phyloP scores from a whole-genome alignment of 78 protist species.

The Cyanophora paradoxa region DNA sequence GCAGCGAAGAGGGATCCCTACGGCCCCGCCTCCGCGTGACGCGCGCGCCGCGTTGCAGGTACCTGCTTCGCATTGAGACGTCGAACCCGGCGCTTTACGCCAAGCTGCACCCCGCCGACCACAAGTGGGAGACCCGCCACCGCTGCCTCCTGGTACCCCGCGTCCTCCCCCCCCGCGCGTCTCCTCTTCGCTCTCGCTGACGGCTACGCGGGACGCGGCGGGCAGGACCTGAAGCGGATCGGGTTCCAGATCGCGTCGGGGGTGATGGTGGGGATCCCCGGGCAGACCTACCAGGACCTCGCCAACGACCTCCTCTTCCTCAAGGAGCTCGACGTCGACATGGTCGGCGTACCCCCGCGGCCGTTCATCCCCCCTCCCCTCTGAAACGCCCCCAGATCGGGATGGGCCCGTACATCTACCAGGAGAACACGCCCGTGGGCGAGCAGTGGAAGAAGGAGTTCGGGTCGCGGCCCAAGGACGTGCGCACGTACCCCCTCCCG shows the following conservation, averaged over 20 bases:
- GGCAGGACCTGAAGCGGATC: no score
- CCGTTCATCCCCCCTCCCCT: no score
- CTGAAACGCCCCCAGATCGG: no score
- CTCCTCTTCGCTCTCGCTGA: no score
- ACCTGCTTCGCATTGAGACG: conserved; percentile 28
- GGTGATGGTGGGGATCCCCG: conserved; percentile 39
- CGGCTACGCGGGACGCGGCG: no score
- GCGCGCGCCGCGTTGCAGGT: no score
- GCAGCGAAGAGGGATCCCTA: no score
- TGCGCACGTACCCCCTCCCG: not conserved
- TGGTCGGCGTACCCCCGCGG: no score
- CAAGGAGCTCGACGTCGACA: conserved; percentile 20
- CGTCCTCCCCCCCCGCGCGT: no score
- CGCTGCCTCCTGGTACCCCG: not conserved
- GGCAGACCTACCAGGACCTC: conserved; percentile 19
- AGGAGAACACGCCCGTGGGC: conserved; percentile 23
- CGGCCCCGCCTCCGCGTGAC: no score
- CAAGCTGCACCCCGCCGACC: conserved; percentile 31
- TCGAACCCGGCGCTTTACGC: no score
- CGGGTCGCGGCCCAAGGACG: not conserved
- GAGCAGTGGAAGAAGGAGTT: not conserved
- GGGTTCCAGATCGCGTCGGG: conserved; percentile 39
- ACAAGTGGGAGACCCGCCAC: conserved; percentile 10
- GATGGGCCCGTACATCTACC: conserved; percentile 38
- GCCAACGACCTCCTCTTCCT: conserved; percentile 23